Evolutionary conservation across 179 eudicot genomes (phyloP).

Genomic region (Silene coronaria): DNA sequence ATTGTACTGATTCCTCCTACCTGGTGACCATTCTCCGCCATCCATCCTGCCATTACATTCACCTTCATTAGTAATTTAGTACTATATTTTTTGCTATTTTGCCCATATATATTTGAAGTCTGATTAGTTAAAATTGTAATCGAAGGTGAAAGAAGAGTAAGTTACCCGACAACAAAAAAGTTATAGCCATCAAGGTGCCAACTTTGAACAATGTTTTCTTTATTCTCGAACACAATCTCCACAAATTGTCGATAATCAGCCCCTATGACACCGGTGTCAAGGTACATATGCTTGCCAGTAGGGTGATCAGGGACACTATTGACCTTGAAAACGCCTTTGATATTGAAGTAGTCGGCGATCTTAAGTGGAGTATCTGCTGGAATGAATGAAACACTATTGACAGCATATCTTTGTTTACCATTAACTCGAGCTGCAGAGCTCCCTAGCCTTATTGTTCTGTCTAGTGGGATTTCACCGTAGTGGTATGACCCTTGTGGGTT

Average conservation of each 20-base stretch:
- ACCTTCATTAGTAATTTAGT: not conserved
- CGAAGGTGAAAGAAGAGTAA: not conserved
- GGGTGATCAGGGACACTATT: conserved; percentile 47
- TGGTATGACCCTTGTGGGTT: conserved; percentile 72
- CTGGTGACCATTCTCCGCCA: conserved; percentile 42
- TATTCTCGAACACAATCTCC: conserved; percentile 52
- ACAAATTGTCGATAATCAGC: conserved; percentile 41
- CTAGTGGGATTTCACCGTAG: conserved; percentile 41
- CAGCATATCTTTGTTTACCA: conserved; percentile 46
- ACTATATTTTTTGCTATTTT: too few relatives aligned
- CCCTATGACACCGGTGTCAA: conserved; percentile 45
- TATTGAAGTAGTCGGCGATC: conserved; percentile 51
- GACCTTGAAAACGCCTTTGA: conserved; percentile 37
- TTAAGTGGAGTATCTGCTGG: conserved; percentile 54
- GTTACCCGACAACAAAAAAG: conserved; percentile 60
- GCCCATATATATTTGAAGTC: not conserved
- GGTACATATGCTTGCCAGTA: conserved; percentile 27
- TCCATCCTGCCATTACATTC: conserved; percentile 41
- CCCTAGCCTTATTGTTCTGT: conserved; percentile 35
- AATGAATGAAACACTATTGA: conserved; percentile 46
- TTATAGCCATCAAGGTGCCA: conserved; percentile 62
- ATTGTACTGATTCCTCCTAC: conserved; percentile 41
- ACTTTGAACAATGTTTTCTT: conserved; percentile 36
- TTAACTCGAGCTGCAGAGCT: conserved; percentile 36
- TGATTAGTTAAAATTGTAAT: too few relatives aligned